Evolutionary conservation across 1,284 basidiomycete genomes (phyloP).

Genomic region (Rhodotorula mucilaginosa): DNA sequence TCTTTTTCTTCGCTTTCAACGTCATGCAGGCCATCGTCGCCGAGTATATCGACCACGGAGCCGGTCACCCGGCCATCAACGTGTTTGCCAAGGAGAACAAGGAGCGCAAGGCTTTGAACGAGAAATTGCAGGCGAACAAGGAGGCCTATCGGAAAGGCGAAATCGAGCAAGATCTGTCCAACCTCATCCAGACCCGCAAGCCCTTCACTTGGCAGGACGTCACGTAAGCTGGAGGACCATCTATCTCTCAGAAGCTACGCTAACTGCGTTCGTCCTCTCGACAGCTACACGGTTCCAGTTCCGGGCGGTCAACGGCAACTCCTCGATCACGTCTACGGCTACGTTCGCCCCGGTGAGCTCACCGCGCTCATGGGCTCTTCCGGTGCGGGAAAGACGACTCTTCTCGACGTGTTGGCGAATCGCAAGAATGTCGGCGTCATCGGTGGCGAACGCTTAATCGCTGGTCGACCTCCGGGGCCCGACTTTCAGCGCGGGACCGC

Average conservation of each 20-base stretch:
- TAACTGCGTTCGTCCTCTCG: background rate
- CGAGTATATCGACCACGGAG: slow-evolving; percentile 41
- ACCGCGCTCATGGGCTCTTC: slow-evolving; percentile 72
- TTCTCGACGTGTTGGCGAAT: slow-evolving; percentile 75
- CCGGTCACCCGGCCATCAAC: slow-evolving; percentile 44
- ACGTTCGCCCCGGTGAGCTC: slow-evolving; percentile 63
- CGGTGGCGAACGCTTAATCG: slow-evolving; percentile 71
- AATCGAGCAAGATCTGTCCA: slow-evolving; percentile 40
- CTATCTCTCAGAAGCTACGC: no score
- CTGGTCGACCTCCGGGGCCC: slow-evolving; percentile 65
- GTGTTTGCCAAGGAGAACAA: slow-evolving; percentile 47
- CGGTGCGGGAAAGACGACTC: slow-evolving; percentile 59
- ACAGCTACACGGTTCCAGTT: slow-evolving; percentile 55
- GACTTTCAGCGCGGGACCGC: slow-evolving; percentile 71
- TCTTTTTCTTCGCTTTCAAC: slow-evolving; percentile 49
- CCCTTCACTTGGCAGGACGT: slow-evolving; percentile 51
- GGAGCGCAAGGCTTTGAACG: slow-evolving; percentile 43
- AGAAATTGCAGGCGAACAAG: slow-evolving; percentile 38
- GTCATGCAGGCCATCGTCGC: slow-evolving; percentile 36
- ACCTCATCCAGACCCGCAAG: slow-evolving; percentile 40
- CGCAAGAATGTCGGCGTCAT: slow-evolving; percentile 78
- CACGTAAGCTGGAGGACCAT: slow-evolving; percentile 14
- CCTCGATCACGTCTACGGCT: slow-evolving; percentile 72
- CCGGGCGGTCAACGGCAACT: slow-evolving; percentile 45
- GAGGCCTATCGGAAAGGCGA: slow-evolving; percentile 40